Base-by-base conservation (phyloP, 2,329 filamentous ascomycete species). In the Botrytis byssoidea region DNA sequence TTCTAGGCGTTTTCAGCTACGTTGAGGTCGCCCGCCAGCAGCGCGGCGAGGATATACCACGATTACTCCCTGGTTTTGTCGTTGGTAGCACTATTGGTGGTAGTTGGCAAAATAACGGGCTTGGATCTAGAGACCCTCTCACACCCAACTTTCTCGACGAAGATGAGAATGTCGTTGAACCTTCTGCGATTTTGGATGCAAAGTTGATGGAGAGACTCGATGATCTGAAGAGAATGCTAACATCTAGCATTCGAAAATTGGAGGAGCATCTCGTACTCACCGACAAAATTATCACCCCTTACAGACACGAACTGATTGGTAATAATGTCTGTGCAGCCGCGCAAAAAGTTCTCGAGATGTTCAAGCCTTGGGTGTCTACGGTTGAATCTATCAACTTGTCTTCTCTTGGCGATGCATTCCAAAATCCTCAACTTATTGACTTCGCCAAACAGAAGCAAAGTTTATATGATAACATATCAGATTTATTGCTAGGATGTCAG, bases 1-100 rank as follows among this genome's bases (percentile, higher is more conserved):
- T 98, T 73, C 89, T 96, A 72, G 95, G 95, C 8, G 95, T 99
- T 9, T 97, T 95, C 82, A 96, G 94, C 81, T 99, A 97, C 82
- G 95, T 98, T 51, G 95, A 98, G 81, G 93, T 98, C 65, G 96
- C 96, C 25, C 90, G 94, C 78, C 93, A 97, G 81, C 96, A 98
- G 82, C 89, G 95, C 73, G 95, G 95, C 73, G 95, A 98, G 81
- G 93, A 96, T 59, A 97, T 98, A 72, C 94, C 93, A 25, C 91
- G 96, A n/a, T 86, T 98, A 4, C 92, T 97, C 72, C 96, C 96
- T 29, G 96, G 96, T 1, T 99, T 99, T 81, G 91, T 98, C 46
- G 90, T 95, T 75, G 94, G 95, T 44, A 97, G 93, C 82, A 90
- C 87, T 61, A 88, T 89, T 7, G 95, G 95, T 66, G 96, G 95